phyloP scores from a whole-genome alignment of 805 yeast genomes.

The Candida silvatica region DNA sequence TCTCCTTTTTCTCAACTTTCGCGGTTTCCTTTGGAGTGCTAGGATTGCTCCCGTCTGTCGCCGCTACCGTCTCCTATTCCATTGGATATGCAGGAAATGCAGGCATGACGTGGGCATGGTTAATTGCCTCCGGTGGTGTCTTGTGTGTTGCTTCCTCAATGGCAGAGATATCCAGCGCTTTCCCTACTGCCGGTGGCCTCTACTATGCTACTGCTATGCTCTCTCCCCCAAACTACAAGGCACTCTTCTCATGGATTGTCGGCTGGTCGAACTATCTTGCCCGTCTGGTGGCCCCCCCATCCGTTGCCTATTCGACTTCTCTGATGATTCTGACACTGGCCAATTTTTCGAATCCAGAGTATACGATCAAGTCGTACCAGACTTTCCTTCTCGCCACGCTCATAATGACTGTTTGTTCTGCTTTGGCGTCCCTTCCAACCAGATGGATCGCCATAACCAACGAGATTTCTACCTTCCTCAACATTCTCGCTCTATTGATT shows the following conservation, averaged over 20 bases:
- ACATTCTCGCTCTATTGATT: slow-evolving; percentile 39
- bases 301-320: slow-evolving; percentile 51
- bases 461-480: slow-evolving; percentile 38
- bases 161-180: slow-evolving; percentile 59
- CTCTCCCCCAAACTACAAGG: slow-evolving; percentile 46
- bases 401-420: slow-evolving; percentile 38
- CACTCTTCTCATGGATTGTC: slow-evolving; percentile 51
- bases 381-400: slow-evolving; percentile 42
- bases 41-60: slow-evolving; percentile 58
- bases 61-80: slow-evolving; percentile 54
- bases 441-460: slow-evolving; percentile 44
- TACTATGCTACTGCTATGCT: slow-evolving; percentile 61
- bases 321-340: slow-evolving; percentile 46
- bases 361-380: slow-evolving; percentile 38
- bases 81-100: slow-evolving; percentile 54
- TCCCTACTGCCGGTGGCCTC: slow-evolving; percentile 62
- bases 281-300: slow-evolving; percentile 54
- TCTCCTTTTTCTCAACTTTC: slow-evolving; percentile 47
- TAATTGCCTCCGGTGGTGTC: slow-evolving; percentile 47
- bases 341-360: slow-evolving; percentile 30
- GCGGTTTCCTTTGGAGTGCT: slow-evolving; percentile 58
- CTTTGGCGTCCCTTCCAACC: slow-evolving; percentile 46
- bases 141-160: slow-evolving; percentile 50
- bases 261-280: slow-evolving; percentile 62
- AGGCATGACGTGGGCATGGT: slow-evolving; percentile 58